A percentile compares a stretch with the other conserved stretches of the same genome.
These are phyloP conservation scores for Trichoderma aggressivum DNA, from an alignment of 2,329 filamentous ascomycete genomes.

Conservation along the genomic window DNA sequence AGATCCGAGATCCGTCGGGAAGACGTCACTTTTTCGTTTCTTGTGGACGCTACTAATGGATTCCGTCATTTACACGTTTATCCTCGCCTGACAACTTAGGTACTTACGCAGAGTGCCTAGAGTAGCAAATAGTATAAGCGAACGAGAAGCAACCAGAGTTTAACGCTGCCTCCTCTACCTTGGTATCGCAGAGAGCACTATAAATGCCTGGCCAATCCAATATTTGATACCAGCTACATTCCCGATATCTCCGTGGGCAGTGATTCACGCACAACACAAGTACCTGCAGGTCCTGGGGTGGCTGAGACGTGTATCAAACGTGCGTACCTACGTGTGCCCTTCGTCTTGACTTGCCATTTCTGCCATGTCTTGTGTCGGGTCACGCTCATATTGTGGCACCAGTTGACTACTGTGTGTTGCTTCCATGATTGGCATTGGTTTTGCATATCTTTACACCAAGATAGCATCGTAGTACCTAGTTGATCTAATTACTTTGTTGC, in stretches of 20 bases:
- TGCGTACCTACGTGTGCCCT: not conserved
- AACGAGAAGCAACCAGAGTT: not conserved
- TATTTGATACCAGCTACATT: not conserved
- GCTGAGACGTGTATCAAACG: slow-evolving; percentile 8
- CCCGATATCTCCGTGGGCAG: not conserved
- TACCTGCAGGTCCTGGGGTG: not conserved
- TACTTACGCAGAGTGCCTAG: not conserved
- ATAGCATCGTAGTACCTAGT: not conserved
- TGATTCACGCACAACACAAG: not conserved
- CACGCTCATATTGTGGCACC: not conserved
- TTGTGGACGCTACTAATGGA: not conserved
- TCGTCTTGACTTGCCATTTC: slow-evolving; percentile 13
- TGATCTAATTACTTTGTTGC: not conserved
- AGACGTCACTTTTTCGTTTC: not conserved
- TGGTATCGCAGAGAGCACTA: not conserved
- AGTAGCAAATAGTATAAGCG: not conserved
- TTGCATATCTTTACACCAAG: not conserved
- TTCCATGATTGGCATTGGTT: not conserved
- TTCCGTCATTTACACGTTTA: not conserved
- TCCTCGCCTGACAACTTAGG: not conserved
- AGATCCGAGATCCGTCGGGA: not conserved
- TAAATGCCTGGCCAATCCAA: not conserved
- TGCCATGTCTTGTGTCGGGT: not conserved
- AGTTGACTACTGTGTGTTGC: not conserved
- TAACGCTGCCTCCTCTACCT: not conserved